Percentiles rank a stretch among this genome's conserved stretches.
Evolutionary conservation across 345 rosid species (phyloP).

Genomic region (Pistacia vera): DNA sequence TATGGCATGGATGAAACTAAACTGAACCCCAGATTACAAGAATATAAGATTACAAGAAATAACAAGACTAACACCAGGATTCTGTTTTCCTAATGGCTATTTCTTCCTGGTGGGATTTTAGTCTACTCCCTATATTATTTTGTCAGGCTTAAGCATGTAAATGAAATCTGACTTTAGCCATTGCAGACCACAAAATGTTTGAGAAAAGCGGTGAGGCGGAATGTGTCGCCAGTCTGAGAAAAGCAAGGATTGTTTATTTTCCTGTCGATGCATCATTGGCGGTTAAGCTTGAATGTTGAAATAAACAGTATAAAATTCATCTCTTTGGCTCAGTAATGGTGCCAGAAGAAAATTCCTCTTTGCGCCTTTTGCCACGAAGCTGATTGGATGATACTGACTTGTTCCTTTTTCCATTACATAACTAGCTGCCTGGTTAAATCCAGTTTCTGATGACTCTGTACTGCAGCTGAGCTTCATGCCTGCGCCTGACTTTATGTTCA

Average conservation of each 20-base stretch:
- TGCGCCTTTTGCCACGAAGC: conserved; percentile 71
- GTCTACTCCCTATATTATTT: conserved; percentile 4
- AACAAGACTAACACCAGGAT: neutral
- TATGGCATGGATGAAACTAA: neutral
- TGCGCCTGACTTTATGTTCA: conserved; percentile 31
- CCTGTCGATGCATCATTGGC: neutral
- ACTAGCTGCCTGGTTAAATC: conserved; percentile 55
- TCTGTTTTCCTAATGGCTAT: neutral
- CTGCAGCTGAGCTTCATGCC: conserved; percentile 55
- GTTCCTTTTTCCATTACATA: conserved; percentile 51
- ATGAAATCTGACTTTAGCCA: neutral
- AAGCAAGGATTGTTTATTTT: neutral
- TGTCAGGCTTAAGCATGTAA: neutral
- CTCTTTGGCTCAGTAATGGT: conserved; percentile 72
- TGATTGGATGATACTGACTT: conserved; percentile 67
- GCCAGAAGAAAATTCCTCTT: conserved; percentile 65
- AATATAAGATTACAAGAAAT: neutral
- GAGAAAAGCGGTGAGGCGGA: neutral
- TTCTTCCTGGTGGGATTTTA: neutral
- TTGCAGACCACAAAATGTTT: neutral
- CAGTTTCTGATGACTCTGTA: conserved; percentile 26
- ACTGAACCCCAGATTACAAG: neutral
- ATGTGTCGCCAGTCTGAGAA: neutral
- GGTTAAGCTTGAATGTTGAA: conserved; percentile 54
- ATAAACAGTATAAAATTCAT: conserved; percentile 81